Conservation (phyloP, 192 early-diverging fungal genomes). For the Haplosporangium gracile region DNA sequence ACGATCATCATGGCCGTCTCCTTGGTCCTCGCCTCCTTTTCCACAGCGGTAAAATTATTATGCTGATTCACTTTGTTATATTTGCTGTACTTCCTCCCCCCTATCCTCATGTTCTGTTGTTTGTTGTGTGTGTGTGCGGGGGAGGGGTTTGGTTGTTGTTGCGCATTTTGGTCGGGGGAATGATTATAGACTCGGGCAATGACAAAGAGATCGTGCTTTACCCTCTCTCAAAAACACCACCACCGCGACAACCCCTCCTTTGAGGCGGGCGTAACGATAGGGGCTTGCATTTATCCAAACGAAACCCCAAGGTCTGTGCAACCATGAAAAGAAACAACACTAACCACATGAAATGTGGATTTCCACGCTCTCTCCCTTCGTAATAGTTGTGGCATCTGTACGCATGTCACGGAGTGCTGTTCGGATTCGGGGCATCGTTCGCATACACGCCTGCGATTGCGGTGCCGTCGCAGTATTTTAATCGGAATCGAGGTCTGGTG, state of each 20-base stretch:
- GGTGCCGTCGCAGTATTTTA: constrained; percentile 75
- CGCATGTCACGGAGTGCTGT: constrained; percentile 78
- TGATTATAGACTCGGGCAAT: background rate
- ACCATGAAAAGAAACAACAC: background rate
- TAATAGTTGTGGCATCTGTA: constrained; percentile 71
- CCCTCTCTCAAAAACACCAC: background rate
- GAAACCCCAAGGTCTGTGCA: background rate
- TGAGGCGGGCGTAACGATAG: background rate
- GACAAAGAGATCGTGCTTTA: background rate
- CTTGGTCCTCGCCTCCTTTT: constrained; percentile 62
- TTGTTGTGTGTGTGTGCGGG: background rate
- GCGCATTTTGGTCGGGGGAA: background rate
- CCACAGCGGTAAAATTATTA: constrained; percentile 35
- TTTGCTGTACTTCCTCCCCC: too few relatives aligned
- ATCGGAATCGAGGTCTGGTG: constrained; percentile 67
- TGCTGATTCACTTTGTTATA: background rate
- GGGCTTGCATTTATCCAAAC: background rate
- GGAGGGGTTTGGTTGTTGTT: background rate
- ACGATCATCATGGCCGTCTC: constrained; percentile 53
- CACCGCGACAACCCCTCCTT: background rate
- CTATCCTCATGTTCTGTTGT: background rate
- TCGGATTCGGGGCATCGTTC: constrained; percentile 70
- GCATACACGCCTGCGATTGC: constrained; percentile 71
- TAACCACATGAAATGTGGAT: background rate
- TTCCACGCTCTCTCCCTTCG: background rate